These are phyloP conservation scores for Pestalotiopsis sp. DNA, from an alignment of 2,329 filamentous ascomycete genomes.

Conservation along the genomic window DNA sequence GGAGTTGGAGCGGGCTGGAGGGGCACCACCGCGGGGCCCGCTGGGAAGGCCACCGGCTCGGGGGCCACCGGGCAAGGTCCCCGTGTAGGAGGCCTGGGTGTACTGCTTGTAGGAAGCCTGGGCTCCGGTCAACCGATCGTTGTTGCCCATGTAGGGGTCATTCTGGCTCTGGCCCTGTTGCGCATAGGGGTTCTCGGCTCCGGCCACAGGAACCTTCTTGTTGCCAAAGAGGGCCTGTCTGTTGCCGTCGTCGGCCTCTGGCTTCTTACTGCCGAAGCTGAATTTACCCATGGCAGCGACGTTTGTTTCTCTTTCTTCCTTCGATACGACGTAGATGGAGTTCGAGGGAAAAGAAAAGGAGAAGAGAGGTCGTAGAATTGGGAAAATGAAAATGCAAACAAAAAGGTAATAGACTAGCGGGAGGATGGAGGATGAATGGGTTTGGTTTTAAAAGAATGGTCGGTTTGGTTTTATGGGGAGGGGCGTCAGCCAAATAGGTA, in stretches of 20 bases:
- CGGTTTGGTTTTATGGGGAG: not conserved
- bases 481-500: not conserved
- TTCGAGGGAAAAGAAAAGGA: not conserved
- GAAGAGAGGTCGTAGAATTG: not conserved
- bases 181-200: constrained; percentile 59
- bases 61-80: constrained; percentile 31
- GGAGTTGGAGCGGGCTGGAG: constrained; percentile 24
- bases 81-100: constrained; percentile 8
- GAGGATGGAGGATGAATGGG: not conserved
- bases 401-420: not conserved
- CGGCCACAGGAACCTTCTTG: constrained; percentile 50
- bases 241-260: constrained; percentile 43
- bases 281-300: constrained; percentile 58
- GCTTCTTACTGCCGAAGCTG: constrained; percentile 56
- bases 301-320: not conserved
- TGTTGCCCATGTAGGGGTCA: constrained; percentile 48
- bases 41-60: constrained; percentile 33
- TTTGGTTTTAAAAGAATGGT: constrained; percentile 6
- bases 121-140: constrained; percentile 39
- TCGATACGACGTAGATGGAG: not conserved
- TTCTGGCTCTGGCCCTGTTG: constrained; percentile 37
- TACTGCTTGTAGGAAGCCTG: constrained; percentile 26
- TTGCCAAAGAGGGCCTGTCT: constrained; percentile 55
- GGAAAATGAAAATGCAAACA: not conserved
- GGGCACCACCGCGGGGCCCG: constrained; percentile 29